These are phyloP conservation scores for Kalmanozyma brasiliensis DNA, from an alignment of 1,284 basidiomycete species.

Conservation along the genomic window DNA sequence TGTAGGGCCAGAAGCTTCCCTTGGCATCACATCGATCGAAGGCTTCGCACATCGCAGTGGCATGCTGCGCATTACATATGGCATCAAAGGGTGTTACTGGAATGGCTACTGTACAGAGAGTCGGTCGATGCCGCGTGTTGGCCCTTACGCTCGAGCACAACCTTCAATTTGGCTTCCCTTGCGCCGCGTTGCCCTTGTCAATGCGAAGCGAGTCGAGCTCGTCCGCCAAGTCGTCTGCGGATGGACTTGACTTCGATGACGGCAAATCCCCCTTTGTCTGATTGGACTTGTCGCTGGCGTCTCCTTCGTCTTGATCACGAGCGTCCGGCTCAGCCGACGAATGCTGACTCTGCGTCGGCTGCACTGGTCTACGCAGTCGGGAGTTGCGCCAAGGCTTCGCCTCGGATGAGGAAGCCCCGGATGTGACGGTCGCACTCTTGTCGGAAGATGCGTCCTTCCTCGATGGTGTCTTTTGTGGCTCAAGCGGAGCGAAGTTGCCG, in stretches of 20 bases:
- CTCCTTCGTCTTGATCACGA: slow-evolving; percentile 6
- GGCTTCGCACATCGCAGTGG: too few relatives aligned
- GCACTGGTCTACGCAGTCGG: slow-evolving; percentile 23
- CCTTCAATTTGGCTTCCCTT: too few relatives aligned
- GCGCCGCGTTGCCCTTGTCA: background rate
- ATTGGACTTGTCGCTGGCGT: background rate
- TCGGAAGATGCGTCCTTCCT: background rate
- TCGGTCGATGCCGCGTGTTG: too few relatives aligned
- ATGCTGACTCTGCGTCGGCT: background rate
- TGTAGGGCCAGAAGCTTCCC: too few relatives aligned
- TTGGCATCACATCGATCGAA: too few relatives aligned
- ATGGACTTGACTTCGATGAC: background rate
- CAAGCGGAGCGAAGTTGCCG: slow-evolving; percentile 12
- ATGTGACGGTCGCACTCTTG: background rate
- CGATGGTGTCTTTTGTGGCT: slow-evolving; percentile 1
- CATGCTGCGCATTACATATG: too few relatives aligned
- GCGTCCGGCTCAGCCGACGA: slow-evolving; percentile 9
- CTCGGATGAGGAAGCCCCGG: background rate
- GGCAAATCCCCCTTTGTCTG: background rate
- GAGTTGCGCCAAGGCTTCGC: slow-evolving; percentile 26
- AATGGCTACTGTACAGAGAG: too few relatives aligned
- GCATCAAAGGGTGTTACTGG: too few relatives aligned
- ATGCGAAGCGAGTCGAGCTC: slow-evolving; percentile 23
- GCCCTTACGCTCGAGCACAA: too few relatives aligned
- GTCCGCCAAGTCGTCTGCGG: slow-evolving; percentile 20